phyloP scores from a whole-genome alignment of 306 rosid genomes.

The Prunus fruticosa region DNA sequence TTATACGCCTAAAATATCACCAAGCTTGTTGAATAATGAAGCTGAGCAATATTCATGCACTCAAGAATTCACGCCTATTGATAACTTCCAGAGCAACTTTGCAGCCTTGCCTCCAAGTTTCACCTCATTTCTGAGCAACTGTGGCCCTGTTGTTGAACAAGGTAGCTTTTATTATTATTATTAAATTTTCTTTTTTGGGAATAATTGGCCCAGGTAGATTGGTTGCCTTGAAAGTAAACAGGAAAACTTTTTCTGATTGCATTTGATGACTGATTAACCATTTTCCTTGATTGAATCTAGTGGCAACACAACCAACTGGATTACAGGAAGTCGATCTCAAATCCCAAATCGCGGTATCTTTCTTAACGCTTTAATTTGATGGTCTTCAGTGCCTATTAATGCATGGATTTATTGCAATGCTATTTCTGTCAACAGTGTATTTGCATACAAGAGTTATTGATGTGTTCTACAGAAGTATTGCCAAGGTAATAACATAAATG shows the following conservation, averaged over 20 bases:
- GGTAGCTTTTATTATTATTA: constrained; percentile 29
- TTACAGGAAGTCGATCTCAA: constrained; percentile 51
- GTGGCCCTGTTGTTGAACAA: constrained; percentile 42
- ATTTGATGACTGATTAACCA: background rate
- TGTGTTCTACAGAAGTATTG: background rate
- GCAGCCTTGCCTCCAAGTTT: constrained; percentile 88
- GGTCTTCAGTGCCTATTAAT: background rate
- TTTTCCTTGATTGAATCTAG: constrained; percentile 33
- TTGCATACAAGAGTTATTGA: constrained; percentile 17
- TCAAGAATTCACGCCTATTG: constrained; percentile 28
- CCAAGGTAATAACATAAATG: constrained; percentile 16
- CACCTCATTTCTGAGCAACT: constrained; percentile 58
- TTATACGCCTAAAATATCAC: constrained; percentile 1
- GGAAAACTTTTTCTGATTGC: constrained; percentile 17
- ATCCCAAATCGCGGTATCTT: constrained; percentile 70
- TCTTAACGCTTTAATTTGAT: background rate
- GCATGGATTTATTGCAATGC: constrained; percentile 9
- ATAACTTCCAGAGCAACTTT: constrained; percentile 36
- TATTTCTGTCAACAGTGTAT: constrained; percentile 16
- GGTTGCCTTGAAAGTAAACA: background rate
- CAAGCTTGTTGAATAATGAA: constrained; percentile 20
- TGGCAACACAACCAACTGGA: constrained; percentile 45
- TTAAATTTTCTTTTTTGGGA: background rate
- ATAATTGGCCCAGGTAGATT: constrained; percentile 37
- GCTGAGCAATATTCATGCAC: constrained; percentile 32